Base-by-base conservation (phyloP, 2,329 filamentous ascomycete species). In the Biscogniauxia sp. region DNA sequence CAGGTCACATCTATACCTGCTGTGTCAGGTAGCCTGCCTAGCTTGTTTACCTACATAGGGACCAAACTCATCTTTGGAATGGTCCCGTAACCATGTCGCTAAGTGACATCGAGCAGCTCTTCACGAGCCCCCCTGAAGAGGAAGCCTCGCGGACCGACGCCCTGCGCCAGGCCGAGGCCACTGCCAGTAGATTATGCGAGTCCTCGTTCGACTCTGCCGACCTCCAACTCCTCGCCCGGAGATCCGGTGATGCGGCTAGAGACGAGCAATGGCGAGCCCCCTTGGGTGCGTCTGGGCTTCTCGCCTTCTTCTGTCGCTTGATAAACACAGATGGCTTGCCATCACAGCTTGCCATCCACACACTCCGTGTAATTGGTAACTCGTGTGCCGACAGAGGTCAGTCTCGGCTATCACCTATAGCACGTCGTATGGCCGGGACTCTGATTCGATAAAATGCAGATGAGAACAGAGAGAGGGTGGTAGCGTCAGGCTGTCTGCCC, bases 341-440 rank as follows among this genome's bases (percentile, higher is more conserved):
- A 9, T 75, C 77, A 32, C 68, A 75, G 1, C 74, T 87, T n/a
- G 78, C 79, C 52, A 75, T 84, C 7, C 85, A 88, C 58, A 73
- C 80, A 7, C 74, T 88, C 17, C 82, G 86, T 23, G 72, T 88
- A 20, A 77, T 86, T 17, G 86, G 86, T 15, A 89, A 89, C 69
- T 83, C 83, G 9, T 88, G 84, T 63, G 86, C 86, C 20, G 86
- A 88, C 64, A 84, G 82, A 64, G 80, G 82, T 82, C 70, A 58
- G 70, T 54, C 23, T 32, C 25, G 45, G 1, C 7, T 17, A 25
- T 9, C 52, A n/a, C 15, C n/a, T 41, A 56, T 9, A 49, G 8
- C n/a, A 45, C 2, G 13, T 23, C n/a, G n/a, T 6, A 45, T 25
- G 23, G 13, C 17, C 13, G 8, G 20, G 28, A 13, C 5, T 32